phyloP scores from a whole-genome alignment of 306 rosid genomes.

The Prunus salicina region DNA sequence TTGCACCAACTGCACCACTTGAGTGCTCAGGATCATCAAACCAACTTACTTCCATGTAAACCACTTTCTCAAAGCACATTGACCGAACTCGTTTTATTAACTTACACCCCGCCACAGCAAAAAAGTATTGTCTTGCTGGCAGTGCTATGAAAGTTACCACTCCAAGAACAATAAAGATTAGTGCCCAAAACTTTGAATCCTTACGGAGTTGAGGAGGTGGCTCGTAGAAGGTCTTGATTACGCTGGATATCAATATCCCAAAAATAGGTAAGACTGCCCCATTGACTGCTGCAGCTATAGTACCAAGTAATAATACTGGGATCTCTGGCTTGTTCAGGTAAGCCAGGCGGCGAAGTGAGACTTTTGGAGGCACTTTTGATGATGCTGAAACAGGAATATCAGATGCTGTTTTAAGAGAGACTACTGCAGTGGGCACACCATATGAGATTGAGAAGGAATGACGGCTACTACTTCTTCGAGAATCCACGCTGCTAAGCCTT shows the following conservation, averaged over 20 bases:
- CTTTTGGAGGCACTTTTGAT: constrained; percentile 31
- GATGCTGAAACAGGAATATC: constrained; percentile 24
- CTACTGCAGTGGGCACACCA: constrained; percentile 31
- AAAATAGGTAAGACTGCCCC: constrained; percentile 48
- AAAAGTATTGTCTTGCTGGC: constrained; percentile 52
- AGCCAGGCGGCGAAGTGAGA: constrained; percentile 51
- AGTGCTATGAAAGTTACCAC: constrained; percentile 26
- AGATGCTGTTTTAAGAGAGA: constrained; percentile 24
- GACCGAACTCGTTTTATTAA: constrained; percentile 60
- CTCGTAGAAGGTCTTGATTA: constrained; percentile 57
- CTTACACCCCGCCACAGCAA: constrained; percentile 66
- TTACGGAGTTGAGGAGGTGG: constrained; percentile 52
- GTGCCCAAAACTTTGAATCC: constrained; percentile 68
- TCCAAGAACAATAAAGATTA: constrained; percentile 44
- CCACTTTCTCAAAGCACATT: constrained; percentile 64
- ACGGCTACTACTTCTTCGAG: constrained; percentile 34
- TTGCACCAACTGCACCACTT: constrained; percentile 72
- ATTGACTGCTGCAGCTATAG: constrained; percentile 51
- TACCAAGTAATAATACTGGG: constrained; percentile 54
- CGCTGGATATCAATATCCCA: constrained; percentile 49
- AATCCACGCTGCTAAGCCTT: neutral
- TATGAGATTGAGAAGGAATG: constrained; percentile 44
- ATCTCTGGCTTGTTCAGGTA: constrained; percentile 78
- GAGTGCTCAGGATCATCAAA: constrained; percentile 69
- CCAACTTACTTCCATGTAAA: constrained; percentile 78